Conservation (phyloP, 208 protist species). For the Trypanosoma theileri region DNA sequence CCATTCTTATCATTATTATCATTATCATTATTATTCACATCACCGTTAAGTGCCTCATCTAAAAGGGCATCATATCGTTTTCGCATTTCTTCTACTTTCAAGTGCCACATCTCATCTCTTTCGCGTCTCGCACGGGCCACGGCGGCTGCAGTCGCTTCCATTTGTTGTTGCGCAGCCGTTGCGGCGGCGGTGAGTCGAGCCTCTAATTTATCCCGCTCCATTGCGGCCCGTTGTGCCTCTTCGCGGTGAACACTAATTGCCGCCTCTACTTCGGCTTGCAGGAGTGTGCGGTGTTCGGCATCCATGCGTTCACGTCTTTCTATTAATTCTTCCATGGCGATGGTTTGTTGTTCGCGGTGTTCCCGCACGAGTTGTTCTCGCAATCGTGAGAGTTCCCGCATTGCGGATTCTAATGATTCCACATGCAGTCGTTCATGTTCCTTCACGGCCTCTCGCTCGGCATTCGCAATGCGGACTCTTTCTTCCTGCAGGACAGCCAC, state of each 20-base stretch:
- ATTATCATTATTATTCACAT: not conserved
- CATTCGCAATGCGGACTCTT: slow-evolving; percentile 43
- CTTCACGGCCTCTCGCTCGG: slow-evolving; percentile 50
- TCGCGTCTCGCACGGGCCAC: slow-evolving; percentile 19
- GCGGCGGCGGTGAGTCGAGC: slow-evolving; percentile 21
- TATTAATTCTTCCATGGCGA: slow-evolving; percentile 36
- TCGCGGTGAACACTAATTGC: slow-evolving; percentile 32
- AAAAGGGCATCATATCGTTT: slow-evolving; percentile 37
- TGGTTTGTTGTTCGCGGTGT: slow-evolving; percentile 38
- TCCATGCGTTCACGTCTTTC: not conserved
- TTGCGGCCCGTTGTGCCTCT: slow-evolving; percentile 19
- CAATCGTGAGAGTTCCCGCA: slow-evolving; percentile 53
- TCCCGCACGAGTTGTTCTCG: slow-evolving; percentile 44
- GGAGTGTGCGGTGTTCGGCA: too few relatives aligned
- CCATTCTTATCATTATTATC: not conserved
- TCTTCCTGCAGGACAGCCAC: slow-evolving; percentile 46
- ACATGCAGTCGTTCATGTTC: slow-evolving; percentile 42
- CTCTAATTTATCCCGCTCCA: slow-evolving; percentile 15
- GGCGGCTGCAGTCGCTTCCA: slow-evolving; percentile 15
- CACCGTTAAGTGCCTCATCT: slow-evolving; percentile 26
- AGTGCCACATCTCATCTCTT: slow-evolving; percentile 36
- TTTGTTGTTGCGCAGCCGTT: slow-evolving; percentile 8
- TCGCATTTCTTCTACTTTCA: slow-evolving; percentile 29
- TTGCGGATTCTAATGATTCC: slow-evolving; percentile 46
- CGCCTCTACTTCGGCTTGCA: slow-evolving; percentile 28